Evolutionary conservation across 2,329 filamentous ascomycete genomes (phyloP), one percentile per base, ranked within the genome.

Genomic region (Penicillium sp.): DNA sequence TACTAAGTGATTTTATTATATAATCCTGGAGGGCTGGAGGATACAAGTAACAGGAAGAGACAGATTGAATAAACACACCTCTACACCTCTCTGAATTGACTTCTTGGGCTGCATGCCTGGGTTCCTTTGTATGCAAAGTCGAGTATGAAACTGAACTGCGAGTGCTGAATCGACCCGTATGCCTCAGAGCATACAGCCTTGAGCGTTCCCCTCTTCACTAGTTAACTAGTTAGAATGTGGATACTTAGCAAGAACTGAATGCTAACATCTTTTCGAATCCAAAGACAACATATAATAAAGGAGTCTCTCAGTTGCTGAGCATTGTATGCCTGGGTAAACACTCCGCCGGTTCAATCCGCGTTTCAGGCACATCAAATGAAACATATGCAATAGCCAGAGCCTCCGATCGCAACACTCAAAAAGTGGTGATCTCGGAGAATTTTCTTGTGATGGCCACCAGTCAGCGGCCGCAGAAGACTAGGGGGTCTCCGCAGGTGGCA

Each of bases 361-460:
- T 38, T 21, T 39, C 36, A 12, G n/a, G 9, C 1, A 19, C n/a
- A n/a, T 21, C 25, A 17, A 4, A 25, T 17, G 23, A 27, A n/a
- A 27, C 41, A 52, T 36, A 31, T n/a, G 23, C 27, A 39, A 25
- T 42, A 5, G 10, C 25, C 42, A 47, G 49, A 53, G 35, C 25
- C 53, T 25, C 44, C 29, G 33, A 49, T 49, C 21, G 15, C 33
- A 27, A 27, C 6, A 36, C n/a, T 27, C 15, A 12, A 49, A 43
- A 42, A 25, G n/a, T 31, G 54, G n/a, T 49, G 55, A 62, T 61
- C 57, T 59, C 60, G 61, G 61, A 59, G 60, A 61, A 55, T 62
- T 55, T 48, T 27, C 38, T 61, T 51, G 15, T 36, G 25, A 21
- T 39, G 17, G 23, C 36, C 45, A 33, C 52, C 59, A 55, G 38